phyloP scores from a whole-genome alignment of 805 yeast species.

The Spathaspora boniae region DNA sequence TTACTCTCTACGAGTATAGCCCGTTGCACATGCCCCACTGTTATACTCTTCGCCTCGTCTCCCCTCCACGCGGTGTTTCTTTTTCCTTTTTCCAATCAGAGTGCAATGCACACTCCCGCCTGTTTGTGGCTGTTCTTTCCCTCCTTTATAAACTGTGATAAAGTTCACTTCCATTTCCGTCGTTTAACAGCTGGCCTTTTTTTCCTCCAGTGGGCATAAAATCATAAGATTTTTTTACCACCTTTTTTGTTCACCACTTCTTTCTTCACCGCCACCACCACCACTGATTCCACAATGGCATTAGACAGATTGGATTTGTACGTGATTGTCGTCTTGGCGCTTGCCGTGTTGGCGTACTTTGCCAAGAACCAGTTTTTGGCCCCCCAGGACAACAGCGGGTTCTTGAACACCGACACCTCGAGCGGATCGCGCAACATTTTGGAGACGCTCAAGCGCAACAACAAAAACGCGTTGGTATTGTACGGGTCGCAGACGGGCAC shows the following conservation, averaged over 20 bases:
- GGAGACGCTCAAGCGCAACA: constrained; percentile 53
- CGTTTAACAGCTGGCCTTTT: not conserved
- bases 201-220: not conserved
- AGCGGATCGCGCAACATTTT: constrained; percentile 27
- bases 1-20: too few relatives aligned
- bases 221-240: not conserved
- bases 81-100: too few relatives aligned
- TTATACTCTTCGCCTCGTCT: too few relatives aligned
- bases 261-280: not conserved
- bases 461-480: constrained; percentile 74
- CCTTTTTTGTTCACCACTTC: not conserved
- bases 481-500: constrained; percentile 98
- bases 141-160: too few relatives aligned
- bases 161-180: not conserved
- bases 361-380: constrained; percentile 54
- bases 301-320: constrained; percentile 70
- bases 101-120: too few relatives aligned
- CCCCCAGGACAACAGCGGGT: constrained; percentile 13
- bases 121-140: too few relatives aligned
- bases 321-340: constrained; percentile 60
- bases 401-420: constrained; percentile 3
- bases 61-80: too few relatives aligned
- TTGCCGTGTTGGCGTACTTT: constrained; percentile 65
- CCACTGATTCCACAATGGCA: constrained; percentile 36
- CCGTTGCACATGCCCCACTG: too few relatives aligned